phyloP scores from a whole-genome alignment of 805 yeast genomes.

The Starmerella sirachaensis region DNA sequence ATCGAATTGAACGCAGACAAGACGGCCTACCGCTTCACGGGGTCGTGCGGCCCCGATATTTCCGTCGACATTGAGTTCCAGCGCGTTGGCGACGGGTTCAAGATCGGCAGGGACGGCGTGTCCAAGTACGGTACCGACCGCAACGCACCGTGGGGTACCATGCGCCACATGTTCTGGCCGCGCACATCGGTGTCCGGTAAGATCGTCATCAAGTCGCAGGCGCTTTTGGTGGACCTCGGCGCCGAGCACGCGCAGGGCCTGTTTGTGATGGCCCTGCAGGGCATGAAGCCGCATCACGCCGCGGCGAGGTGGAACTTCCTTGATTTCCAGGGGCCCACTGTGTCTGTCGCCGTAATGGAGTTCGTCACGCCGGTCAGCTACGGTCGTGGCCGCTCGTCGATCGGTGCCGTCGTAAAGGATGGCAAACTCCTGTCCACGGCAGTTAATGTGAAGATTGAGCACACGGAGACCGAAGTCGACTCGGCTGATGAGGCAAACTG shows the following conservation, averaged over 20 bases:
- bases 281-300: conserved; percentile 99
- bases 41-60: conserved; percentile 57
- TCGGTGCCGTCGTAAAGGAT: conserved; percentile 61
- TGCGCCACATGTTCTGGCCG: conserved; percentile 97
- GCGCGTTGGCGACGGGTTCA: conserved; percentile 57
- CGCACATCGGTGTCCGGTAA: conserved; percentile 62
- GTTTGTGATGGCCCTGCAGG: conserved; percentile 95
- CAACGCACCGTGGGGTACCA: conserved; percentile 87
- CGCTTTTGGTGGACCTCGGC: conserved; percentile 26
- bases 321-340: conserved; percentile 67
- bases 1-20: conserved; percentile 49
- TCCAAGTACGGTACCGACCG: conserved; percentile 78
- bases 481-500: conserved; percentile 63
- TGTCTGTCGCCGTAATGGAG: conserved; percentile 80
- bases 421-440: conserved; percentile 55
- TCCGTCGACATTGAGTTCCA: conserved; percentile 56
- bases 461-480: conserved; percentile 42
- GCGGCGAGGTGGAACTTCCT: conserved; percentile 94
- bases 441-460: conserved; percentile 40
- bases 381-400: conserved; percentile 64
- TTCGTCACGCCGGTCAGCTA: conserved; percentile 89
- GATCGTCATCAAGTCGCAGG: conserved; percentile 34
- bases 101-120: conserved; percentile 79
- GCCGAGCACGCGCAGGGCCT: conserved; percentile 37
- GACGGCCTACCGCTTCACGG: conserved; percentile 39